Evolutionary conservation across 257 asterid genomes (phyloP).

Genomic region (Penstemon davidsonii): DNA sequence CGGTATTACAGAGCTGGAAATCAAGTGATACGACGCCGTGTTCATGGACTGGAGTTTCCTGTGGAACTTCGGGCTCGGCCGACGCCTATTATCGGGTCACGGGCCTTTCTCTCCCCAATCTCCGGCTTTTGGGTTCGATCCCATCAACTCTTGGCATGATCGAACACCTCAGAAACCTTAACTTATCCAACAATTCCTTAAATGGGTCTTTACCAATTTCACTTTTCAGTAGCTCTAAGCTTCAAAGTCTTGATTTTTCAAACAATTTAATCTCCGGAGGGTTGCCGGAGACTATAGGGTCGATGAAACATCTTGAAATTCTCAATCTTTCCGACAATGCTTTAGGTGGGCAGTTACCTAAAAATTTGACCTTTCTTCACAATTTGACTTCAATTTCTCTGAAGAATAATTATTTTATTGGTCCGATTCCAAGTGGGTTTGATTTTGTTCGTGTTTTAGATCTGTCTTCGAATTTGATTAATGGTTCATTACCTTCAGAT

Average conservation of each 20-base stretch:
- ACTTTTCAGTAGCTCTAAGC: conserved; percentile 60
- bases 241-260: conserved; percentile 64
- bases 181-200: conserved; percentile 77
- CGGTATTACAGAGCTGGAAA: conserved; percentile 59
- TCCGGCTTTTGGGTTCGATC: conserved; percentile 64
- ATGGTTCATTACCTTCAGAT: conserved; percentile 65
- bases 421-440: conserved; percentile 62
- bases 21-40: conserved; percentile 63
- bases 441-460: conserved; percentile 54
- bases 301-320: conserved; percentile 40
- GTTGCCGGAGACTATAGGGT: conserved; percentile 57
- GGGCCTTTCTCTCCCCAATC: conserved; percentile 55
- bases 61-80: conserved; percentile 55
- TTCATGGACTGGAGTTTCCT: conserved; percentile 77
- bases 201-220: conserved; percentile 78
- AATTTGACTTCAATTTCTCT: conserved; percentile 56
- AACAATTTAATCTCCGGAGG: conserved; percentile 74
- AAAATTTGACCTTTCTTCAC: conserved; percentile 36
- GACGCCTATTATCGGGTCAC: conserved; percentile 64
- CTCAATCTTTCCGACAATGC: conserved; percentile 84
- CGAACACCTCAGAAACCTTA: conserved; percentile 46
- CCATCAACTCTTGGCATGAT: conserved; percentile 72
- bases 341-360: conserved; percentile 67
- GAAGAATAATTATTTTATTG: conserved; percentile 70
- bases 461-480: conserved; percentile 82